These are phyloP conservation scores for Penicillium mononematosum DNA, from an alignment of 495 filamentous ascomycete species.

Conservation along the genomic window DNA sequence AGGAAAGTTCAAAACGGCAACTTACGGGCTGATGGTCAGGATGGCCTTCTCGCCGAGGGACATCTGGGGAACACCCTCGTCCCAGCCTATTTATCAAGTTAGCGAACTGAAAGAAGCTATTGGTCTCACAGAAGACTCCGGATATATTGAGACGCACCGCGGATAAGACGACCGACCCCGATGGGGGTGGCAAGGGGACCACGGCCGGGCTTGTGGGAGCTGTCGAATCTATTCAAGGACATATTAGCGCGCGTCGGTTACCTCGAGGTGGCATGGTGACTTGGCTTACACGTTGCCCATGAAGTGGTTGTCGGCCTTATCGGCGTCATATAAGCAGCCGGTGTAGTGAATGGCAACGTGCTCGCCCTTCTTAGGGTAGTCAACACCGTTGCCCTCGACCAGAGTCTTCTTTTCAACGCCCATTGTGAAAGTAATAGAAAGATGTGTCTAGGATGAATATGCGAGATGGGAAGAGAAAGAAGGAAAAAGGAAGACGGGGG, in stretches of 20 bases:
- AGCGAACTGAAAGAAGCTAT: background rate
- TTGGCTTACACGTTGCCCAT: constrained; percentile 50
- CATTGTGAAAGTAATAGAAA: constrained; percentile 39
- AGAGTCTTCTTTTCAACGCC: constrained; percentile 52
- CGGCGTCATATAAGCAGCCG: constrained; percentile 72
- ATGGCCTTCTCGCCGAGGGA: constrained; percentile 75
- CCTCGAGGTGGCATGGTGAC: background rate
- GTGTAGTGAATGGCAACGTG: constrained; percentile 82
- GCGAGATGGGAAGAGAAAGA: constrained; percentile 1
- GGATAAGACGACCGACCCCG: constrained; percentile 74
- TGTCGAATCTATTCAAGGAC: constrained; percentile 64
- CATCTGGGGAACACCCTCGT: constrained; percentile 79
- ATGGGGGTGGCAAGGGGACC: constrained; percentile 66
- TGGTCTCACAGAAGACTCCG: background rate
- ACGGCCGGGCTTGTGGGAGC: constrained; percentile 55
- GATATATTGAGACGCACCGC: constrained; percentile 51
- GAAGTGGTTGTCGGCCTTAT: constrained; percentile 42
- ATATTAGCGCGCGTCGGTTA: constrained; percentile 1
- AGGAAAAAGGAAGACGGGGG: background rate
- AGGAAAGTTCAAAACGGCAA: constrained; percentile 6
- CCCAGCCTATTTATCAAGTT: constrained; percentile 63
- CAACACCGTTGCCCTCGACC: constrained; percentile 48
- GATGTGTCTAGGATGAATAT: background rate
- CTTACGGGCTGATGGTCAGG: constrained; percentile 75
- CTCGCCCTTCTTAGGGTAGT: constrained; percentile 61